phyloP scores from a whole-genome alignment of 768 basidiomycete genomes.

The Termitomyces sp. region DNA sequence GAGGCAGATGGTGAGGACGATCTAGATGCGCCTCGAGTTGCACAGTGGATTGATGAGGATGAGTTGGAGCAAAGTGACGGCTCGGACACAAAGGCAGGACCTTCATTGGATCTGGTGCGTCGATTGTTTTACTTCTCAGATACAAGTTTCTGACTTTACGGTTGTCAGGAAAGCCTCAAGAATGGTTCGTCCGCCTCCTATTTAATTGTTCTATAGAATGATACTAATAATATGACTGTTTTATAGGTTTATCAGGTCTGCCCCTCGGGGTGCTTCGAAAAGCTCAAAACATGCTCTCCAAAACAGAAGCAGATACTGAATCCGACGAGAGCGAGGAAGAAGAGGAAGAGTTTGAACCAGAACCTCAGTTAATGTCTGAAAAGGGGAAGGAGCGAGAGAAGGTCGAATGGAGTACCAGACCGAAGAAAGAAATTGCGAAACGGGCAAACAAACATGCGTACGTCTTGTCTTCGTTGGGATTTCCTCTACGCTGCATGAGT shows the following conservation, averaged over 20 bases:
- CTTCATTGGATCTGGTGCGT: constrained; percentile 25
- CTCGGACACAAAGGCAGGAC: constrained; percentile 22
- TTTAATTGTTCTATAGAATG: neutral
- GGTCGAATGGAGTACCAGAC: constrained; percentile 38
- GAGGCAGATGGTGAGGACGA: constrained; percentile 21
- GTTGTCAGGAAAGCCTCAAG: constrained; percentile 4
- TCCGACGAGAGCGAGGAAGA: constrained; percentile 14
- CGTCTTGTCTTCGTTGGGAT: constrained; percentile 24
- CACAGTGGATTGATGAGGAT: constrained; percentile 58
- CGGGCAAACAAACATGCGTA: constrained; percentile 86
- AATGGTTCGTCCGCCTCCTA: constrained; percentile 1
- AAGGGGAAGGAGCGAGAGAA: constrained; percentile 26
- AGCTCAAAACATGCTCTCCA: constrained; percentile 55
- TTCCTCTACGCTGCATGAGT: neutral
- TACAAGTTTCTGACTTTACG: neutral
- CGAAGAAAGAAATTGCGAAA: constrained; percentile 48
- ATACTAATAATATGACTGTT: neutral
- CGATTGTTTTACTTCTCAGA: constrained; percentile 3
- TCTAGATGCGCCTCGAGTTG: constrained; percentile 52
- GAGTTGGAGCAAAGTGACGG: constrained; percentile 32
- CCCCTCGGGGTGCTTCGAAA: constrained; percentile 63
- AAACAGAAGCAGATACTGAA: constrained; percentile 31
- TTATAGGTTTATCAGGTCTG: constrained; percentile 51
- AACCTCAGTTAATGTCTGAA: neutral
- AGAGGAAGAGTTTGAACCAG: constrained; percentile 5